phyloP scores from a whole-genome alignment of 169 alveolate species.

The Plasmodium gonderi region DNA sequence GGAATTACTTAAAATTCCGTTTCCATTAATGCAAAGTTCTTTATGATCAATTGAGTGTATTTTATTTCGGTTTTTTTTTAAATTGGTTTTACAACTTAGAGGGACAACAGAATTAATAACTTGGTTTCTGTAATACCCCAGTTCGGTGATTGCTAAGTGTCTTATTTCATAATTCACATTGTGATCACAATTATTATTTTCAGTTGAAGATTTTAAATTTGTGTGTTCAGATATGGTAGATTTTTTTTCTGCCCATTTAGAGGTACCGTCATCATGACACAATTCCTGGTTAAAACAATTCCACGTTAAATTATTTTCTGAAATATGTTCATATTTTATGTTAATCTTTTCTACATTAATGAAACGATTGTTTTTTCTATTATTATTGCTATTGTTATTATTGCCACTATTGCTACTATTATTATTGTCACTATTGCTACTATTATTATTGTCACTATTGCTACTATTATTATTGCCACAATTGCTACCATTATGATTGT shows the following conservation, averaged over 20 bases:
- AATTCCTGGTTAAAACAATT: background rate
- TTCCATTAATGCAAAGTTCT: background rate
- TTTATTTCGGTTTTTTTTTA: background rate
- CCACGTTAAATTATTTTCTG: background rate
- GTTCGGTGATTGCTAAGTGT: background rate
- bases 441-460: background rate
- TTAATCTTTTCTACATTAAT: background rate
- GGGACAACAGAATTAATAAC: background rate
- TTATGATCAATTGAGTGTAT: background rate
- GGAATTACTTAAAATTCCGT: background rate
- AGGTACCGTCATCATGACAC: background rate
- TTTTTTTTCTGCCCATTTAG: background rate
- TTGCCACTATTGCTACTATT: background rate
- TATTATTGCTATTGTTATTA: background rate
- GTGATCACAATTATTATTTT: background rate
- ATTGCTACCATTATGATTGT: background rate
- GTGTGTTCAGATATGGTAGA: background rate
- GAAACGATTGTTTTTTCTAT: background rate
- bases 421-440: background rate
- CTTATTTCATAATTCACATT: background rate
- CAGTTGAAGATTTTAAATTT: background rate
- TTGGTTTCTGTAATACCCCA: background rate
- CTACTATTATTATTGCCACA: background rate
- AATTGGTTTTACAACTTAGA: background rate
- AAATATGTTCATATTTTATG: background rate